Conservation (phyloP, 495 filamentous ascomycete genomes). For the Penicillium salamii region DNA sequence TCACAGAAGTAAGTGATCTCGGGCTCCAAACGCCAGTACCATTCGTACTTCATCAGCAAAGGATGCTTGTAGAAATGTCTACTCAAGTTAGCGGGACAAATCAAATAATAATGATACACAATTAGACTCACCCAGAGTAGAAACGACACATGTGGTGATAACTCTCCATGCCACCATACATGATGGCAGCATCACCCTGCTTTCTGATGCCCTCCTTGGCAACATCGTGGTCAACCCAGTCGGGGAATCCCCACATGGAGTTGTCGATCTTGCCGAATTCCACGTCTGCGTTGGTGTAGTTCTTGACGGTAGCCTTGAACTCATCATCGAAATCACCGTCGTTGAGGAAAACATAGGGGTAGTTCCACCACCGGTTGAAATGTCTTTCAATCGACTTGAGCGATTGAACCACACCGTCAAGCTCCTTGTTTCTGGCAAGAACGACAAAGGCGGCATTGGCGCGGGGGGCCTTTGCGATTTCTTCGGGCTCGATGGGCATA, state of each 20-base stretch:
- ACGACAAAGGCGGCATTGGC: constrained; percentile 97
- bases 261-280: constrained; percentile 95
- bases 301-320: constrained; percentile 83
- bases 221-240: constrained; percentile 91
- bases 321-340: constrained; percentile 93
- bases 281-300: constrained; percentile 81
- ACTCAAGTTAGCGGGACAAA: constrained; percentile 14
- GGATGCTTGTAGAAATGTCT: constrained; percentile 99
- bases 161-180: constrained; percentile 99
- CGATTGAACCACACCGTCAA: constrained; percentile 93
- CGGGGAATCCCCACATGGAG: constrained; percentile 92
- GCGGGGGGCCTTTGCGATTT: constrained; percentile 61
- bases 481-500: constrained; percentile 51
- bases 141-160: constrained; percentile 99
- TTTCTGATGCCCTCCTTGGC: constrained; percentile 93
- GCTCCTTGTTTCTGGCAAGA: constrained; percentile 91
- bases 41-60: constrained; percentile 93
- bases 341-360: constrained; percentile 98
- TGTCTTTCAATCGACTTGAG: constrained; percentile 97
- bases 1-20: constrained; percentile 99
- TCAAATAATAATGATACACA: constrained; percentile 7
- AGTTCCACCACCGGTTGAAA: constrained; percentile 99
- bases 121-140: constrained; percentile 79
- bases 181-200: constrained; percentile 96
- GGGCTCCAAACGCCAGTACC: constrained; percentile 99